Conservation (phyloP, 345 rosid genomes). For the Aegle marmelos region DNA sequence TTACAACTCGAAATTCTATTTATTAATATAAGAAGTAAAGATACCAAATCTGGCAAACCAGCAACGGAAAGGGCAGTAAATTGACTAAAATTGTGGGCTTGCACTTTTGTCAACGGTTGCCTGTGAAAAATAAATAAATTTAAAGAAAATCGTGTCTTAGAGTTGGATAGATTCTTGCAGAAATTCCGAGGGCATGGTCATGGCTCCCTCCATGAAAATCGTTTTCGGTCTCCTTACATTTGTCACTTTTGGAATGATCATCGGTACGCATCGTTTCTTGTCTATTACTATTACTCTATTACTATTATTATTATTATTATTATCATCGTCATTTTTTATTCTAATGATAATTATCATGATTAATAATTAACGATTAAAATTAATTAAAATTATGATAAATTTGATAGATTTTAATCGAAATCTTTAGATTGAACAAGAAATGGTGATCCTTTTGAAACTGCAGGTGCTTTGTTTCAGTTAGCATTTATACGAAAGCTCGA, state of each 20-base stretch:
- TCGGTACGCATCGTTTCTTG: constrained; percentile 41
- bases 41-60: not conserved
- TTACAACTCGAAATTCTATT: no score
- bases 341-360: no score
- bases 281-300: not conserved
- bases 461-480: constrained; percentile 87
- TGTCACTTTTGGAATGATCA: constrained; percentile 88
- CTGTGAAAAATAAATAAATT: no score
- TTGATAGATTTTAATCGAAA: not conserved
- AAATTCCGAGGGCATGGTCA: constrained; percentile 12
- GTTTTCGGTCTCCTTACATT: constrained; percentile 77
- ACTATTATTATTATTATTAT: not conserved
- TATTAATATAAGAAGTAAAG: no score
- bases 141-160: not conserved
- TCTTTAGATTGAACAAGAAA: not conserved
- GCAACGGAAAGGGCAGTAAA: not conserved
- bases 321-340: not conserved
- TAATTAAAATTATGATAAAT: no score
- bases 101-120: not conserved
- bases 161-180: not conserved
- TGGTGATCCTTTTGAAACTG: constrained; percentile 21
- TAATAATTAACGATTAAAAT: no score
- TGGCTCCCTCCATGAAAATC: constrained; percentile 75
- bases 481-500: constrained; percentile 74
- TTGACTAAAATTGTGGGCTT: not conserved